Evolutionary conservation across 441 rosid genomes (phyloP).

Genomic region (Adansonia grandidieri): DNA sequence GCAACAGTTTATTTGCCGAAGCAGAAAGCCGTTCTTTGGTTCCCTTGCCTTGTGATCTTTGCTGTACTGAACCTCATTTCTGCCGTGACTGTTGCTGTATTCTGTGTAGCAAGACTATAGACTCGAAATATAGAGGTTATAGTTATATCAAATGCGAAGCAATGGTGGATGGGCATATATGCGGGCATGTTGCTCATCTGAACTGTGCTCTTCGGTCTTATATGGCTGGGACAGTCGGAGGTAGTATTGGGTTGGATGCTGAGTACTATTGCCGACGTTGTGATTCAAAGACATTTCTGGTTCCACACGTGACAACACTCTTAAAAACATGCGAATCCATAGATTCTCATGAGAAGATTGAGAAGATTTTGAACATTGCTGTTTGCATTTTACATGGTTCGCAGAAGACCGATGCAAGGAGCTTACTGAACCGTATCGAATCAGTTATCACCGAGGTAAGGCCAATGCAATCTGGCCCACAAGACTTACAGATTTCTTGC

Average conservation of each 20-base stretch:
- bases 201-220: conserved; percentile 79
- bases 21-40: conserved; percentile 37
- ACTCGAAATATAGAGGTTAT: conserved; percentile 57
- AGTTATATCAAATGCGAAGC: conserved; percentile 79
- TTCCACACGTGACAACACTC: conserved; percentile 64
- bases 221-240: conserved; percentile 92
- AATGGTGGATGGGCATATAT: conserved; percentile 50
- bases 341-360: conserved; percentile 55
- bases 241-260: conserved; percentile 84
- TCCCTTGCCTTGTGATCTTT: conserved; percentile 73
- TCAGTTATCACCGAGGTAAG: conserved; percentile 64
- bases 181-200: conserved; percentile 87
- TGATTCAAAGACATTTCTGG: conserved; percentile 67
- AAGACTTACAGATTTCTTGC: neutral
- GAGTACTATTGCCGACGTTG: conserved; percentile 89
- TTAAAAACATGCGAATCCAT: conserved; percentile 60
- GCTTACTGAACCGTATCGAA: conserved; percentile 55
- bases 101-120: conserved; percentile 70
- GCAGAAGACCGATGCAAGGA: conserved; percentile 46
- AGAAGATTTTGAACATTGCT: conserved; percentile 64
- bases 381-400: conserved; percentile 67
- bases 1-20: conserved; percentile 49
- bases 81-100: conserved; percentile 87
- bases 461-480: conserved; percentile 4
- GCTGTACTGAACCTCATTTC: conserved; percentile 74